Evolutionary conservation across 306 rosid species (phyloP), one percentile per base, ranked within the genome.

Genomic region (Quercus alba): DNA sequence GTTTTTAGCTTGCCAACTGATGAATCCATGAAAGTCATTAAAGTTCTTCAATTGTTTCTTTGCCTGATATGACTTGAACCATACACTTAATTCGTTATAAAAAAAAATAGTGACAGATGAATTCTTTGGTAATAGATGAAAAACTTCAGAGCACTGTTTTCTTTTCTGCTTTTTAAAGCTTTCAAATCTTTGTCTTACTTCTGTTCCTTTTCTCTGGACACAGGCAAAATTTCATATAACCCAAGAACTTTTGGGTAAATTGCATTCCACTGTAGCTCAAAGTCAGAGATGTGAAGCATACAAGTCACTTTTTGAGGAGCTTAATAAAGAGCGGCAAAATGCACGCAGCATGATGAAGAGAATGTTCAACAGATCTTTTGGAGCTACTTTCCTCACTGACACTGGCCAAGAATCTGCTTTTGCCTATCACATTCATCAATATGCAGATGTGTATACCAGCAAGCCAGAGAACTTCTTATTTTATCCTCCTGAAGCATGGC

Each of bases 371-470:
- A 83, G 77, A 54, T 93, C 86, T 59, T 95, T 95, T 66, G 99
- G 99, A 81, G 97, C 99, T 20, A 93, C 99, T 35, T 95, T 95
- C 82, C 92, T 90, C 44, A 87, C 95, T 12, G 92, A 90, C 81
- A 91, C 92, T n/a, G 99, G 97, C 61, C 97, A 91, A 83, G 99
- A 93, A 89, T 93, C 99, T 71, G 95, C 97, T 72, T 95, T 95
- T 85, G 97, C 99, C 13, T 91, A 93, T 81, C 91, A 91, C 82
- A 93, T 95, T 73, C 99, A 95, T 82, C 97, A 91, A 82, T 94
- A 94, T 89, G 99, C 99, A 41, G 99, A 94, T 85, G 97, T 94
- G 35, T 94, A 94, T 84, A 94, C 99, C 82, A 94, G 99, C 77
- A 94, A 93, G 84, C 97, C 99, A 20, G 99, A 94, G 88, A 94